Evolutionary conservation across 805 yeast genomes (phyloP).

Genomic region (Cyberlindnera xishuangbannaensis): DNA sequence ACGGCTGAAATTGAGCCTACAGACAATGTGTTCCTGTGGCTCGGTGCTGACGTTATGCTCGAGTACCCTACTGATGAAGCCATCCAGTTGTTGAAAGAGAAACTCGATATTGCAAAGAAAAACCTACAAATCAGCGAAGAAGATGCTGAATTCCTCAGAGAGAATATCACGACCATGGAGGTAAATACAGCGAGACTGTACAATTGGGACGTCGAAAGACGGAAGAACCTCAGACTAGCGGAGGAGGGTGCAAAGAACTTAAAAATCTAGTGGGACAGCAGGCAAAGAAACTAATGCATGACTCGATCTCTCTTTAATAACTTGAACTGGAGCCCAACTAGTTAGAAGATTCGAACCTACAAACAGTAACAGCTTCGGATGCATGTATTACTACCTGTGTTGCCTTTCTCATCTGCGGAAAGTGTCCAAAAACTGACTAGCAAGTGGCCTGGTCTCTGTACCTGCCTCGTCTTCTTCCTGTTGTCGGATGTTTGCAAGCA

Average conservation of each 20-base stretch:
- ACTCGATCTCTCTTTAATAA: no score
- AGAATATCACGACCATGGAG: constrained; percentile 94
- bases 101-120: constrained; percentile 57
- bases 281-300: no score
- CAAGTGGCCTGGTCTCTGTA: constrained; percentile 35
- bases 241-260: constrained; percentile 36
- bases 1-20: constrained; percentile 66
- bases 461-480: constrained; percentile 17
- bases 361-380: no score
- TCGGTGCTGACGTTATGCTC: constrained; percentile 98
- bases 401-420: constrained; percentile 30
- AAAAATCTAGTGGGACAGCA: constrained; percentile 5
- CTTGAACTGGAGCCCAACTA: no score
- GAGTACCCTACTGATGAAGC: constrained; percentile 93
- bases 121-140: constrained; percentile 63
- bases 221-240: constrained; percentile 41
- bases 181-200: constrained; percentile 92
- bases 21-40: constrained; percentile 78
- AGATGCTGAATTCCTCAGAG: constrained; percentile 78
- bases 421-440: constrained; percentile 42
- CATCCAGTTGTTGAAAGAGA: constrained; percentile 52
- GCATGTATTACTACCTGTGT: background rate
- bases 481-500: constrained; percentile 1
- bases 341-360: no score
- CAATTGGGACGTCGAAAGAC: constrained; percentile 82